A percentile compares a stretch with the other conserved stretches of the same genome.
Conservation (phyloP, 805 yeast genomes). For the Helenozyma rhizophorensis region DNA sequence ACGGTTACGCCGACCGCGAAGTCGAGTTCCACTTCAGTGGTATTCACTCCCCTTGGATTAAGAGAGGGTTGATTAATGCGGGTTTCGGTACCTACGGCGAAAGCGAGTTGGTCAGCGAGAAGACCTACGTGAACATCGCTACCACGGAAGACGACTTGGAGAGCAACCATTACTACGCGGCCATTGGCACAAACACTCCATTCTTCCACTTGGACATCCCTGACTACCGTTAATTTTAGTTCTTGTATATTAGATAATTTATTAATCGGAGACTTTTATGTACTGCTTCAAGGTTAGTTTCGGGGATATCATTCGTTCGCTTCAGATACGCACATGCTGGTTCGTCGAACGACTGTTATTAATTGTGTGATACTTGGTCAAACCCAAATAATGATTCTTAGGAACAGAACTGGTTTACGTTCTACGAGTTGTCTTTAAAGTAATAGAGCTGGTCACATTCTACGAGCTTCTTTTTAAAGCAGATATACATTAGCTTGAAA, state of each 20-base stretch:
- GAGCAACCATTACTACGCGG: conserved; percentile 41
- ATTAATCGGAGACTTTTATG: no score
- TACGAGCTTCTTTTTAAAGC: no score
- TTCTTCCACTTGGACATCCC: conserved; percentile 80
- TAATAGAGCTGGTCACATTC: no score
- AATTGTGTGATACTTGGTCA: no score
- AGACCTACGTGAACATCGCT: conserved; percentile 39
- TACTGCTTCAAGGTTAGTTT: no score
- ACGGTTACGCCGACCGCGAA: conserved; percentile 71
- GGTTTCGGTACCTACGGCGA: conserved; percentile 68
- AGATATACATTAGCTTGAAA: no score
- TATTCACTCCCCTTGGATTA: conserved; percentile 80
- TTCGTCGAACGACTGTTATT: no score
- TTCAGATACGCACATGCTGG: no score
- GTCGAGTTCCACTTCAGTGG: conserved; percentile 91
- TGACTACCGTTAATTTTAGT: conserved; percentile 26
- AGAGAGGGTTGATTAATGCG: conserved; percentile 65
- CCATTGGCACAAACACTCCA: conserved; percentile 63
- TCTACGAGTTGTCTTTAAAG: no score
- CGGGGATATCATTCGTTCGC: no score
- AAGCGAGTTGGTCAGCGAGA: conserved; percentile 33
- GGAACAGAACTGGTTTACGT: no score
- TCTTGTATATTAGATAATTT: neutral
- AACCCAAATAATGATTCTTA: no score
- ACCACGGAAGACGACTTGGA: conserved; percentile 30